Evolutionary conservation across 1,139 yeast genomes (phyloP).

Genomic region (Pichia cactophila): DNA sequence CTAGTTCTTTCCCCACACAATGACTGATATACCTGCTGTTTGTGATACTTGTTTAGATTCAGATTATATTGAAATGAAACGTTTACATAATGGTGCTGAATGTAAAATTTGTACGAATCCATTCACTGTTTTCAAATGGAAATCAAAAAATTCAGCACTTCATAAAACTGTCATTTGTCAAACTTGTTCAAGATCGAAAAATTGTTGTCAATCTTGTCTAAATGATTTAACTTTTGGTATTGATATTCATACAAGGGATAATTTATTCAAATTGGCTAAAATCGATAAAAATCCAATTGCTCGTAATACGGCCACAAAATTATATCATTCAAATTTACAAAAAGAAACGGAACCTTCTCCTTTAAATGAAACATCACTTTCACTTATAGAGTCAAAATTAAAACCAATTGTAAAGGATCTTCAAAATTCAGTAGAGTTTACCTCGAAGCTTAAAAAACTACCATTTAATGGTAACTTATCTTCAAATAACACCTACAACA

Average conservation of each 20-base stretch:
- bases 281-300: conserved; percentile 29
- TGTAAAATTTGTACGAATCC: conserved; percentile 79
- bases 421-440: conserved; percentile 15
- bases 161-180: conserved; percentile 58
- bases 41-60: conserved; percentile 71
- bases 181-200: conserved; percentile 70
- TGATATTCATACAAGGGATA: conserved; percentile 71
- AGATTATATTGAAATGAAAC: conserved; percentile 59
- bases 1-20: not conserved
- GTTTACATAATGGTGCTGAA: conserved; percentile 68
- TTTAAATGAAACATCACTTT: conserved; percentile 14
- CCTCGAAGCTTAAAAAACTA: conserved; percentile 39
- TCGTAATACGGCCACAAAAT: conserved; percentile 39
- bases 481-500: conserved; percentile 26
- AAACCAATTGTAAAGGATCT: conserved; percentile 4
- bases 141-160: conserved; percentile 29
- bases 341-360: conserved; percentile 27
- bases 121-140: conserved; percentile 75
- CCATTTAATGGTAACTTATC: conserved; percentile 53
- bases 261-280: conserved; percentile 72
- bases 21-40: conserved; percentile 40
- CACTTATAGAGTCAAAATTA: conserved; percentile 17
- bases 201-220: conserved; percentile 86
- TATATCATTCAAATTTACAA: conserved; percentile 45
- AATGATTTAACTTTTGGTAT: conserved; percentile 73